Evolutionary conservation across 2,329 filamentous ascomycete species (phyloP).

Genomic region (Microsporum ferrugineum): DNA sequence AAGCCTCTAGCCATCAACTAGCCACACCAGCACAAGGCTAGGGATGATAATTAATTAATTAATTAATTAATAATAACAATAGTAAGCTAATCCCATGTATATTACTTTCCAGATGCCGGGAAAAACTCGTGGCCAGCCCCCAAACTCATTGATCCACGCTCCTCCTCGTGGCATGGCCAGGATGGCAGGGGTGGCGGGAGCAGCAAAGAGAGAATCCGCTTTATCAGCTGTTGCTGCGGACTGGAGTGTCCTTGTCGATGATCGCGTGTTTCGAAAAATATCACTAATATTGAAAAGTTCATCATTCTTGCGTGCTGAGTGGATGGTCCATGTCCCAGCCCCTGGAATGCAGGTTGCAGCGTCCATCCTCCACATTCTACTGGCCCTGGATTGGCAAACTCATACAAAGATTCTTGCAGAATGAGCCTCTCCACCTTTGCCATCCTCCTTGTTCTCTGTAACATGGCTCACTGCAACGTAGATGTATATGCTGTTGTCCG

Average conservation of each 20-base stretch:
- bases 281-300: not conserved
- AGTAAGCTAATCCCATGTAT: not conserved
- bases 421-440: not conserved
- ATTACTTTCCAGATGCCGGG: not conserved
- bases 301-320: not conserved
- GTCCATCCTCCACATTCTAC: no score
- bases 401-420: not conserved
- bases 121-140: not conserved
- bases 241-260: not conserved
- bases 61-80: not conserved
- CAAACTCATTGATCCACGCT: not conserved
- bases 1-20: not conserved
- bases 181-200: not conserved
- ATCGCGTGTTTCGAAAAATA: not conserved
- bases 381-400: not conserved
- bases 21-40: constrained; percentile 1
- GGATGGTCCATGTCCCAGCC: not conserved
- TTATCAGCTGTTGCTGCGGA: not conserved
- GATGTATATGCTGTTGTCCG: not conserved
- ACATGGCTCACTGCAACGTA: not conserved
- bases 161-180: not conserved
- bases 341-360: not conserved
- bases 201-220: not conserved
- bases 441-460: not conserved
- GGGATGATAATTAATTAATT: not conserved